Evolutionary conservation across 2,329 filamentous ascomycete species (phyloP).

Genomic region (Sarocladium oryzae): DNA sequence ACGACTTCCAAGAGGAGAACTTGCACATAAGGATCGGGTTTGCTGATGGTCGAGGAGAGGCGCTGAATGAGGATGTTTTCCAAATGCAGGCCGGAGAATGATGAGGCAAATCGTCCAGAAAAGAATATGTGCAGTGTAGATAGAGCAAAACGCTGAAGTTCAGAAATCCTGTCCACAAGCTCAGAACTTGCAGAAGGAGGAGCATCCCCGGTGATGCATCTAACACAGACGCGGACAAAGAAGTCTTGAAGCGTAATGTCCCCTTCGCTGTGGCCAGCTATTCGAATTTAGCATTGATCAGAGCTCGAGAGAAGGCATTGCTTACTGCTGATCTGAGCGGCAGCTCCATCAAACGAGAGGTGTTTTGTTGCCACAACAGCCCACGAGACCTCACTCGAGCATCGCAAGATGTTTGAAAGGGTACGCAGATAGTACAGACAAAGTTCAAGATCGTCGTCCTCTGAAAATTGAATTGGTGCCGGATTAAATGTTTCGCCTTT

Average conservation of each 20-base stretch:
- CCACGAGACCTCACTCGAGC: constrained; percentile 63
- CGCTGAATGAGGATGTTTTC: constrained; percentile 66
- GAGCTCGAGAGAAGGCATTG: constrained; percentile 12
- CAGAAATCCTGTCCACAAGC: constrained; percentile 43
- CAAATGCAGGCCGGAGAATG: constrained; percentile 57
- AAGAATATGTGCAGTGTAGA: constrained; percentile 65
- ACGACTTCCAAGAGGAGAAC: constrained; percentile 74
- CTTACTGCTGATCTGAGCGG: constrained; percentile 44
- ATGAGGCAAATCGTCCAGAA: constrained; percentile 52
- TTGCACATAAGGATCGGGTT: constrained; percentile 65
- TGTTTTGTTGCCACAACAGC: constrained; percentile 58
- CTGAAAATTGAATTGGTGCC: constrained; percentile 26
- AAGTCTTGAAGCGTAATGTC: constrained; percentile 61
- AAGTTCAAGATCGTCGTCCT: constrained; percentile 65
- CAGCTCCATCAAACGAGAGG: constrained; percentile 20
- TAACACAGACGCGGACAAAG: constrained; percentile 59
- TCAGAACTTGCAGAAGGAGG: constrained; percentile 17
- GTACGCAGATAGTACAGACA: constrained; percentile 74
- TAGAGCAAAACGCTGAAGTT: constrained; percentile 65
- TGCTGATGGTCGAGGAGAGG: constrained; percentile 53
- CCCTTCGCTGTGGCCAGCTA: constrained; percentile 44
- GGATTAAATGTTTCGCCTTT: constrained; percentile 14
- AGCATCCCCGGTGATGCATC: constrained; percentile 41
- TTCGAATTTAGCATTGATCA: constrained; percentile 15
- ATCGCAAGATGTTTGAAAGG: constrained; percentile 64